phyloP scores from a whole-genome alignment of 345 rosid genomes.

The Sisymbrium altissimum region DNA sequence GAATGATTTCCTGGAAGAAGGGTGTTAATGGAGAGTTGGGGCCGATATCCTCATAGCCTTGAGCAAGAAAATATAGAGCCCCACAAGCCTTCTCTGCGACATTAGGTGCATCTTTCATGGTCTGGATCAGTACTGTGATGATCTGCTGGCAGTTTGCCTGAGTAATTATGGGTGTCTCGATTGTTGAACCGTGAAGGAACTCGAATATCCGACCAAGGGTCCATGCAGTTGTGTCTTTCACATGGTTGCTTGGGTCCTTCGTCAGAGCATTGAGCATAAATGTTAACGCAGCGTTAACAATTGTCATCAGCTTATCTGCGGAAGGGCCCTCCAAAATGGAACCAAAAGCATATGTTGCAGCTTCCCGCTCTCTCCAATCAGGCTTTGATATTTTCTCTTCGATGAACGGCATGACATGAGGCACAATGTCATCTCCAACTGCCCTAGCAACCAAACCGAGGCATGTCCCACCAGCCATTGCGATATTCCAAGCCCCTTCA shows the following conservation, averaged over 20 bases:
- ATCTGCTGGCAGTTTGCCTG: slow-evolving; percentile 75
- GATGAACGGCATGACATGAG: slow-evolving; percentile 64
- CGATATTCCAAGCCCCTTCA: slow-evolving; percentile 72
- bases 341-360: slow-evolving; percentile 67
- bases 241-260: slow-evolving; percentile 42
- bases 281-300: slow-evolving; percentile 50
- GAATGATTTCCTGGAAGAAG: slow-evolving; percentile 68
- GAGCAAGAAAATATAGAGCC: slow-evolving; percentile 67
- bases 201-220: slow-evolving; percentile 79
- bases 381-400: slow-evolving; percentile 64
- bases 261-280: slow-evolving; percentile 58
- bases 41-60: slow-evolving; percentile 62
- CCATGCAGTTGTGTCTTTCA: slow-evolving; percentile 46
- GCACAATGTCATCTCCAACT: slow-evolving; percentile 64
- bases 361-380: slow-evolving; percentile 69
- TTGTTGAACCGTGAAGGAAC: slow-evolving; percentile 65
- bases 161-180: slow-evolving; percentile 58
- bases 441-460: slow-evolving; percentile 65
- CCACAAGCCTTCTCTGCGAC: slow-evolving; percentile 78
- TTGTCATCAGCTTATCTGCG: slow-evolving; percentile 49
- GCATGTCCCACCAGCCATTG: slow-evolving; percentile 70
- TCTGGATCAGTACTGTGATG: slow-evolving; percentile 61
- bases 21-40: slow-evolving; percentile 59
- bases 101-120: slow-evolving; percentile 73
- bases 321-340: slow-evolving; percentile 69